Percentiles rank a stretch among this genome's conserved stretches.
Evolutionary conservation across 1,139 yeast species (phyloP).

Genomic region (Magnusiomyces paraingens): DNA sequence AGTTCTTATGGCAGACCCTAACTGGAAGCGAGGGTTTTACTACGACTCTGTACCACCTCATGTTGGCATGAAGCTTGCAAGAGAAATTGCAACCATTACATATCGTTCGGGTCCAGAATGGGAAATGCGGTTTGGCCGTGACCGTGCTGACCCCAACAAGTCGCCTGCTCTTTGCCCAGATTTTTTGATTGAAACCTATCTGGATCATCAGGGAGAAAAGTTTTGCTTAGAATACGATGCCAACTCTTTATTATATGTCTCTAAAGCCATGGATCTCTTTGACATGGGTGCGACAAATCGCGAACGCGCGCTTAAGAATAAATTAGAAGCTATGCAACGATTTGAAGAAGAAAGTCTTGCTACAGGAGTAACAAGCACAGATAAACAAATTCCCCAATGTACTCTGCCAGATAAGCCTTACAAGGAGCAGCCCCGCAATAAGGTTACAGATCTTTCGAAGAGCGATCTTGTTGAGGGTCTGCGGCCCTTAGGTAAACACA

Average conservation of each 20-base stretch:
- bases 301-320: neutral
- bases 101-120: conserved; percentile 96
- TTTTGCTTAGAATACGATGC: conserved; percentile 90
- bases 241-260: conserved; percentile 76
- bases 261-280: conserved; percentile 92
- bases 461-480: conserved; percentile 62
- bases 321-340: neutral
- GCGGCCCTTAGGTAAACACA: conserved; percentile 53
- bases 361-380: neutral
- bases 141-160: conserved; percentile 70
- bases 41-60: conserved; percentile 80
- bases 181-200: conserved; percentile 81
- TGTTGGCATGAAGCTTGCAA: conserved; percentile 87
- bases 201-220: conserved; percentile 93
- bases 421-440: conserved; percentile 40
- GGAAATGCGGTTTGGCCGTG: conserved; percentile 88
- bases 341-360: neutral
- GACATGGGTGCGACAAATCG: conserved; percentile 50
- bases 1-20: conserved; percentile 88
- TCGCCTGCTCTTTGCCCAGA: conserved; percentile 91
- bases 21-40: conserved; percentile 89
- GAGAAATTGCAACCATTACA: conserved; percentile 91
- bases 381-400: conserved; percentile 17
- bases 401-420: conserved; percentile 53
- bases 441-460: conserved; percentile 18